phyloP scores from a whole-genome alignment of 2,329 filamentous ascomycete genomes.

The Microsporum audouinii region DNA sequence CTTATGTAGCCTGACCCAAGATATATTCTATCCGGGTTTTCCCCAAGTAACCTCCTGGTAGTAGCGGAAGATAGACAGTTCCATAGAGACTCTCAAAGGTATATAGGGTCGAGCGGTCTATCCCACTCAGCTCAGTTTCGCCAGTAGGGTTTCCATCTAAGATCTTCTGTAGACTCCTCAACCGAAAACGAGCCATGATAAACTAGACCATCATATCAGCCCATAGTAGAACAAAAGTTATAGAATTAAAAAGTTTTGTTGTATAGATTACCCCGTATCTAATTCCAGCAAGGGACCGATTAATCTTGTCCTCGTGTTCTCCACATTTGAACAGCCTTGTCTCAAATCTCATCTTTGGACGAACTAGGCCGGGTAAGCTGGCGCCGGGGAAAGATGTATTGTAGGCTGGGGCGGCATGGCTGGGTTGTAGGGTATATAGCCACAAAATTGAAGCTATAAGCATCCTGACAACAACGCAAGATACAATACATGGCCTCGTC shows the following conservation, averaged over 20 bases:
- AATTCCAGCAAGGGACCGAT: neutral
- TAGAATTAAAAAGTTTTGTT: neutral
- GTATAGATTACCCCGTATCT: neutral
- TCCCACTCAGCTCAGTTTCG: neutral
- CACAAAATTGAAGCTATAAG: neutral
- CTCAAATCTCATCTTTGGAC: neutral
- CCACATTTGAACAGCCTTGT: neutral
- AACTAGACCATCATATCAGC: neutral
- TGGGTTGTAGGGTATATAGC: neutral
- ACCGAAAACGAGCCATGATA: neutral
- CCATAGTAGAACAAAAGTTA: neutral
- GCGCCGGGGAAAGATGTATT: neutral
- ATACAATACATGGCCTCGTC: neutral
- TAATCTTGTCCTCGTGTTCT: neutral
- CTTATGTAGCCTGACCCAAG: neutral
- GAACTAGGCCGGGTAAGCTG: neutral
- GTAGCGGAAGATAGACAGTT: neutral
- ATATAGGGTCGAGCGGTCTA: neutral
- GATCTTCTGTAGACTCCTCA: neutral
- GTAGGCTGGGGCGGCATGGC: neutral
- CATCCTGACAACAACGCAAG: neutral
- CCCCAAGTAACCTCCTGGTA: neutral
- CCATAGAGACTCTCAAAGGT: neutral
- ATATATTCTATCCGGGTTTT: neutral
- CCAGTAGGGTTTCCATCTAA: neutral